A percentile compares a stretch with the other conserved stretches of the same genome.
Evolutionary conservation across 108 stramenopile species (phyloP).

Genomic region (Fragilaria crotonensis): DNA sequence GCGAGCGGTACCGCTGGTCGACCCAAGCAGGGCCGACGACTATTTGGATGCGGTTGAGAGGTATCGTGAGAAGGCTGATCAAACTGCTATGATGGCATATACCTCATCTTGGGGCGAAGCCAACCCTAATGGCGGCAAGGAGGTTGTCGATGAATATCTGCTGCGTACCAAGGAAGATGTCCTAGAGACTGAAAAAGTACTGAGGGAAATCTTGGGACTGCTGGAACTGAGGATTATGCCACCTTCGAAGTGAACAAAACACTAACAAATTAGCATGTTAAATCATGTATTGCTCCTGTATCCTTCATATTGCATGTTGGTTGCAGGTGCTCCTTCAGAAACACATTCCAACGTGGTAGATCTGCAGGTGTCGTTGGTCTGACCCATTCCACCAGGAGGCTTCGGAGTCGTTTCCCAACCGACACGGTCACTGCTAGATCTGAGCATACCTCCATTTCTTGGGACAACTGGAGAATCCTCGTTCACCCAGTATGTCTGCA

Average conservation of each 20-base stretch:
- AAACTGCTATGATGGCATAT: slow-evolving; percentile 44
- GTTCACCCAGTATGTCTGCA: slow-evolving; percentile 47
- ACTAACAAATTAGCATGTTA: too few species aligned
- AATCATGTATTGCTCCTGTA: too few species aligned
- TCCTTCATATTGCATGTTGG: too few species aligned
- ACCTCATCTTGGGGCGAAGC: slow-evolving; percentile 58
- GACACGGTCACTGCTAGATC: too few species aligned
- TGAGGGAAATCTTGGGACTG: slow-evolving; percentile 43
- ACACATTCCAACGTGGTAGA: too few species aligned
- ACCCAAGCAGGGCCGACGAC: slow-evolving; percentile 48
- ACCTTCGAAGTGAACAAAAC: slow-evolving; percentile 34
- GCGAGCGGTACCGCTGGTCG: slow-evolving; percentile 46
- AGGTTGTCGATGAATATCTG: slow-evolving; percentile 71
- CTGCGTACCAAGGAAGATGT: slow-evolving; percentile 60
- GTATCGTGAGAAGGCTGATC: slow-evolving; percentile 69
- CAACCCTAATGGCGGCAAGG: slow-evolving; percentile 70
- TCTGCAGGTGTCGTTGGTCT: too few species aligned
- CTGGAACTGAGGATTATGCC: slow-evolving; percentile 54
- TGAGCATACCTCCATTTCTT: too few species aligned
- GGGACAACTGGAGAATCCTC: too few species aligned
- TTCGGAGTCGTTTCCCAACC: too few species aligned
- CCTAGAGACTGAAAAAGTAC: slow-evolving; percentile 43
- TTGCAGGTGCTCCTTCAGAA: too few species aligned
- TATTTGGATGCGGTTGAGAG: slow-evolving; percentile 67
- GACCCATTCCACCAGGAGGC: too few species aligned